Percentiles rank a stretch among this genome's conserved stretches.
Evolutionary conservation across 2,329 filamentous ascomycete species (phyloP).

Genomic region (Calonectria pauciramosa): DNA sequence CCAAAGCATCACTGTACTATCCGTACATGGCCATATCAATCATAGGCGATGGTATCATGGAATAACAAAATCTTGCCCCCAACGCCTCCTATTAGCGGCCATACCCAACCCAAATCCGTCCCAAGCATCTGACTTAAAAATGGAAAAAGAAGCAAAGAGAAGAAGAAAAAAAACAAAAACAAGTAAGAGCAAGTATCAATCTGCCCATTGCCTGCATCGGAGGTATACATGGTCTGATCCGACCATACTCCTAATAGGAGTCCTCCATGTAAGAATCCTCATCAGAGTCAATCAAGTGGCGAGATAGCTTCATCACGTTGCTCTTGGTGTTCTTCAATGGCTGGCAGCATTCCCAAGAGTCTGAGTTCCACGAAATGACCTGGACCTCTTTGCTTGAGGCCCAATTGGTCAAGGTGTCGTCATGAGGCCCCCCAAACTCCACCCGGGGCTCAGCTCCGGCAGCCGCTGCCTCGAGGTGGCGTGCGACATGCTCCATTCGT

Average conservation of each 20-base stretch:
- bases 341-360: constrained; percentile 53
- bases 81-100: constrained; percentile 15
- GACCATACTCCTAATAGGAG: background rate
- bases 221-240: background rate
- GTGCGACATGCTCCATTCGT: constrained; percentile 88
- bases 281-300: background rate
- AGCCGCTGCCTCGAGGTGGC: constrained; percentile 75
- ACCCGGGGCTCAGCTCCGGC: constrained; percentile 45
- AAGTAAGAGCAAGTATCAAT: background rate
- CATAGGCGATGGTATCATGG: constrained; percentile 17
- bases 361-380: constrained; percentile 48
- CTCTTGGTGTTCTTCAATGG: constrained; percentile 42
- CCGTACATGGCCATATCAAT: background rate
- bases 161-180: background rate
- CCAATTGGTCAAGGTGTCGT: constrained; percentile 57
- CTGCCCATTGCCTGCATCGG: background rate
- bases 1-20: background rate
- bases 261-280: background rate
- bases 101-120: background rate
- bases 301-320: constrained; percentile 26
- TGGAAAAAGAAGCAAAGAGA: background rate
- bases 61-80: constrained; percentile 3
- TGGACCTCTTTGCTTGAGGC: constrained; percentile 53
- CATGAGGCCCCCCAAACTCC: constrained; percentile 55
- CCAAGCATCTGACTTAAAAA: background rate